Conservation (phyloP, 352 stramenopile species). For the Phytopythium aichiense region DNA sequence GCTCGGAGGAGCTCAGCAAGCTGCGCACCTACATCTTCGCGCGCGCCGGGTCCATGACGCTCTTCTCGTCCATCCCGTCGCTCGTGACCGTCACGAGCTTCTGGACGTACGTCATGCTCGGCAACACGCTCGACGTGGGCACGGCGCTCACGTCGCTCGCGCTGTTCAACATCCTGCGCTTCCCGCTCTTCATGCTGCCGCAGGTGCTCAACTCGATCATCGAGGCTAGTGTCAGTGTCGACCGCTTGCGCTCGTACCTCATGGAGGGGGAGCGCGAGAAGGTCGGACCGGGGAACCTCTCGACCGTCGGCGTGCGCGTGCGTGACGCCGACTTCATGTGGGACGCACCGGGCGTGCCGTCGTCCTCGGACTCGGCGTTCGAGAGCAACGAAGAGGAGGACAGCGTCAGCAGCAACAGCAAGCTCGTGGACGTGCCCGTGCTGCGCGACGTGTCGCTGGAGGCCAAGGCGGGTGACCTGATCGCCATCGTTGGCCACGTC, state of each 20-base stretch:
- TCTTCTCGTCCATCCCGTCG: constrained; percentile 89
- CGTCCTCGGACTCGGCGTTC: constrained; percentile 9
- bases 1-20: constrained; percentile 69
- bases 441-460: constrained; percentile 65
- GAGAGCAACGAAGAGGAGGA: constrained; percentile 18
- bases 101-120: constrained; percentile 58
- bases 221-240: constrained; percentile 79
- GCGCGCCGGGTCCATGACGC: constrained; percentile 44
- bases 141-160: constrained; percentile 85
- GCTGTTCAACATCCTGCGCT: constrained; percentile 96
- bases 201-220: constrained; percentile 94
- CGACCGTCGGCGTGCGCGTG: constrained; percentile 35
- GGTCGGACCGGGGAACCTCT: constrained; percentile 68
- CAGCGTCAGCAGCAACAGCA: background rate
- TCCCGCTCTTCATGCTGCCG: constrained; percentile 97
- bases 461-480: constrained; percentile 50
- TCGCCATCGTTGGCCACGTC: constrained; percentile 59
- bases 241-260: constrained; percentile 55
- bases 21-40: constrained; percentile 67
- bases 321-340: constrained; percentile 57
- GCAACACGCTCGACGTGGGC: constrained; percentile 89
- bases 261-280: constrained; percentile 65
- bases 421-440: constrained; percentile 21
- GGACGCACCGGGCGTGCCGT: constrained; percentile 40
- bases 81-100: constrained; percentile 92